These are phyloP conservation scores for Paraurostyla sp. DNA, from an alignment of 73 alveolate species.

Conservation along the genomic window DNA sequence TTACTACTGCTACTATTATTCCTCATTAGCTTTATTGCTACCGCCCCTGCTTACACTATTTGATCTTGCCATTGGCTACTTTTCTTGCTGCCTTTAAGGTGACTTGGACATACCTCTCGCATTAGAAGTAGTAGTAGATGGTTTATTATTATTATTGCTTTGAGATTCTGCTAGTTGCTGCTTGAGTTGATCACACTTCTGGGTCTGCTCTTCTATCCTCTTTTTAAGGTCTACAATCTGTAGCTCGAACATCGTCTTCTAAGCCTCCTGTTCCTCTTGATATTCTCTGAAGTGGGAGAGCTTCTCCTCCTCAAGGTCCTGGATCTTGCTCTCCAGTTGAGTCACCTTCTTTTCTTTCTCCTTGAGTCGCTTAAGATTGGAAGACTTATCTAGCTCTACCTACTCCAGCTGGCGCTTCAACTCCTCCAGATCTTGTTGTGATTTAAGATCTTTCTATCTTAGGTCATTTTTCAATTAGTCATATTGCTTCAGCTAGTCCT, in stretches of 20 bases:
- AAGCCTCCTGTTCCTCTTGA: background rate
- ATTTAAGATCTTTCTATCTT: background rate
- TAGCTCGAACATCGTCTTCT: background rate
- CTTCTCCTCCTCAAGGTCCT: conserved; percentile 23
- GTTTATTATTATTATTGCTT: background rate
- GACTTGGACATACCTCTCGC: too few relatives aligned
- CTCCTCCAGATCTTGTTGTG: conserved; percentile 13
- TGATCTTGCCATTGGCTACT: too few relatives aligned
- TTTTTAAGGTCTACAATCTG: conserved; percentile 41
- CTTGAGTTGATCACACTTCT: background rate
- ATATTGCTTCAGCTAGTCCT: background rate
- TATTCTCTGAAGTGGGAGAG: background rate
- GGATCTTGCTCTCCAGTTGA: background rate
- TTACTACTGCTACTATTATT: background rate
- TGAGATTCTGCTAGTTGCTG: background rate
- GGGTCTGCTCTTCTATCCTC: conserved; percentile 36
- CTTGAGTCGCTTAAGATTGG: conserved; percentile 12
- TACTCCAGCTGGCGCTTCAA: conserved; percentile 31
- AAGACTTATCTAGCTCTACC: conserved; percentile 13
- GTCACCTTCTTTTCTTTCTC: conserved; percentile 59
- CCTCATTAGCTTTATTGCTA: background rate
- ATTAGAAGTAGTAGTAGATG: background rate
- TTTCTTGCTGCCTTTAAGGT: too few relatives aligned
- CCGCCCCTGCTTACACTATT: background rate
- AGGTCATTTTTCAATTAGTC: background rate